Conservation (phyloP, 345 rosid species). For the Syzygium jambos region DNA sequence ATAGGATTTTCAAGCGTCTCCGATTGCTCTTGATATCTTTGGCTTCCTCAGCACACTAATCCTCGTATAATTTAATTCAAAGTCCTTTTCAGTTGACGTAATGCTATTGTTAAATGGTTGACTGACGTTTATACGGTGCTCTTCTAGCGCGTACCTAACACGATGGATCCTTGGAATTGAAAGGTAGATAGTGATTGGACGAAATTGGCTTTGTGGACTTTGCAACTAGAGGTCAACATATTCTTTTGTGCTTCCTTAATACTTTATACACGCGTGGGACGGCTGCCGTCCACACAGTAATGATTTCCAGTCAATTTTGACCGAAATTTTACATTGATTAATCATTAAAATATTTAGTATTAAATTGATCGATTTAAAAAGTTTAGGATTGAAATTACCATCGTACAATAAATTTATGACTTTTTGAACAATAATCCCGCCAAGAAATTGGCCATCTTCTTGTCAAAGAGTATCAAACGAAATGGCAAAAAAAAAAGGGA, state of each 20-base stretch:
- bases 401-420: rapidly evolving
- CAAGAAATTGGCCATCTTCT: neutral
- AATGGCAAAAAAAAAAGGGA: neutral
- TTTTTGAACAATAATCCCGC: neutral
- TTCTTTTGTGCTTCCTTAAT: neutral
- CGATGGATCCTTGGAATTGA: neutral
- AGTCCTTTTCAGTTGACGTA: neutral
- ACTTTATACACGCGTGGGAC: neutral
- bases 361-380: rapidly evolving
- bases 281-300: too few species aligned
- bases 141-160: neutral
- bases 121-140: neutral
- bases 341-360: neutral
- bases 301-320: rapidly evolving
- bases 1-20: too few species aligned
- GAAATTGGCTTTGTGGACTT: neutral
- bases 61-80: neutral
- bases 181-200: neutral
- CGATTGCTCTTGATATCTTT: neutral
- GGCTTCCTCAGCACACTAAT: neutral
- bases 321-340: neutral
- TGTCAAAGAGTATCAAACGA: neutral
- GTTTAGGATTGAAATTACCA: rapidly evolving
- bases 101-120: neutral
- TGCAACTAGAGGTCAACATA: neutral